Conservation (phyloP, 2,329 filamentous ascomycete genomes). For the Paraphoma sp. region DNA sequence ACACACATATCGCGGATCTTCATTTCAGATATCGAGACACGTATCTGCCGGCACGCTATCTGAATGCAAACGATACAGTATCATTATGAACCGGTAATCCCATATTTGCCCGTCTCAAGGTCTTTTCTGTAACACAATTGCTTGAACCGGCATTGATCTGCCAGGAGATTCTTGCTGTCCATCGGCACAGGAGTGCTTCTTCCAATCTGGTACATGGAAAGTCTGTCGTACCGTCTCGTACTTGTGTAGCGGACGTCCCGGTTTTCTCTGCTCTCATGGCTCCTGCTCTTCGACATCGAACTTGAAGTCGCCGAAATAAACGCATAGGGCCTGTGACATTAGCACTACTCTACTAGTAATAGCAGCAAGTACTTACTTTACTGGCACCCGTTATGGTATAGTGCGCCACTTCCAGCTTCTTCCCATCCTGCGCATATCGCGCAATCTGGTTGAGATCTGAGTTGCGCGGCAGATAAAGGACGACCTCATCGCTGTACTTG, state of each 20-base stretch:
- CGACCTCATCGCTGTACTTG: conserved; percentile 59
- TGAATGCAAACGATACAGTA: too few relatives aligned
- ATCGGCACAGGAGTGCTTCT: too few relatives aligned
- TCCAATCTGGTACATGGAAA: background rate
- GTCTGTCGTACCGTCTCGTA: background rate
- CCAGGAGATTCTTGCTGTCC: too few relatives aligned
- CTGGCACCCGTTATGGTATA: conserved; percentile 92
- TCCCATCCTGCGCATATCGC: conserved; percentile 37
- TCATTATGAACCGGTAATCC: too few relatives aligned
- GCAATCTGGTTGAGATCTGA: conserved; percentile 49
- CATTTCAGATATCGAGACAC: too few relatives aligned
- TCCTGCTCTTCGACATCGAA: conserved; percentile 34
- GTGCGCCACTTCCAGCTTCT: conserved; percentile 60
- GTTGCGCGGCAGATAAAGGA: conserved; percentile 79
- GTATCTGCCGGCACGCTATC: too few relatives aligned
- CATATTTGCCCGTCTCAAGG: too few relatives aligned
- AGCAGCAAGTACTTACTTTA: conserved; percentile 63
- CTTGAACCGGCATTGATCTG: too few relatives aligned
- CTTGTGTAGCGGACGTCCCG: background rate
- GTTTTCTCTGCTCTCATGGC: background rate
- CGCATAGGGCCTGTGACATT: conserved; percentile 58
- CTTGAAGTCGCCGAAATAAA: conserved; percentile 63
- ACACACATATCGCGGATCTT: too few relatives aligned
- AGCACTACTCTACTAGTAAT: background rate
- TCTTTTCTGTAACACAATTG: too few relatives aligned